A percentile compares a stretch with the other conserved stretches of the same genome.
Evolutionary conservation across 768 basidiomycete species (phyloP).

Genomic region (Phanerochaete carnosa): DNA sequence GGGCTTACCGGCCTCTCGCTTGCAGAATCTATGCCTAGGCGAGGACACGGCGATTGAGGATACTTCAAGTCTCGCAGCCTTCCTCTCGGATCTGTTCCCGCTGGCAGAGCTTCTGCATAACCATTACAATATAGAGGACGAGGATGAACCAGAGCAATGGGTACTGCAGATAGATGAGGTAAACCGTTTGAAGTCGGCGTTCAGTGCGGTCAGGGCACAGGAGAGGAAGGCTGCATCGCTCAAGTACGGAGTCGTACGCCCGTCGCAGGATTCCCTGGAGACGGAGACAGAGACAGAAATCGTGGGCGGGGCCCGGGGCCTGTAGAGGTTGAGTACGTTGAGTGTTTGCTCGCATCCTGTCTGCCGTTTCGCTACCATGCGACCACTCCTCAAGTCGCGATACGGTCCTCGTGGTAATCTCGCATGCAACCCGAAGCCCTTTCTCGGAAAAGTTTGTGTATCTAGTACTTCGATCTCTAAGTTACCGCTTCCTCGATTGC

Average conservation of each 20-base stretch:
- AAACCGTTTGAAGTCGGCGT: background rate
- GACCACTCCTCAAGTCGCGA: too few relatives aligned
- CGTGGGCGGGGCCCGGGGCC: too few relatives aligned
- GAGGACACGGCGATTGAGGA: background rate
- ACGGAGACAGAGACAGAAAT: background rate
- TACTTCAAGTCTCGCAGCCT: background rate
- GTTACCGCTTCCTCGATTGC: too few relatives aligned
- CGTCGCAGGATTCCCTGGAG: too few relatives aligned
- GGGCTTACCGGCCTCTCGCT: background rate
- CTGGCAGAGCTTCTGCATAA: background rate
- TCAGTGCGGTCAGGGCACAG: background rate
- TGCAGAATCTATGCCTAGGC: background rate
- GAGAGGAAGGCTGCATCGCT: background rate
- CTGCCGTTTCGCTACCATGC: too few relatives aligned
- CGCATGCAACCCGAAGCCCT: too few relatives aligned
- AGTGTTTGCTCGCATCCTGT: too few relatives aligned
- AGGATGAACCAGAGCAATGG: background rate
- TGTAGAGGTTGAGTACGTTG: too few relatives aligned
- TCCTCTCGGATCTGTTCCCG: background rate
- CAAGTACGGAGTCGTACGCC: background rate
- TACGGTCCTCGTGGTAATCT: too few relatives aligned
- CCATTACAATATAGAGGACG: background rate
- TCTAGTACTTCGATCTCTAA: too few relatives aligned
- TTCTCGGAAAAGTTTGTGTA: too few relatives aligned
- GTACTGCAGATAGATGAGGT: background rate